Conservation (phyloP, 2,329 filamentous ascomycete genomes). For the Aspergillus latus region DNA sequence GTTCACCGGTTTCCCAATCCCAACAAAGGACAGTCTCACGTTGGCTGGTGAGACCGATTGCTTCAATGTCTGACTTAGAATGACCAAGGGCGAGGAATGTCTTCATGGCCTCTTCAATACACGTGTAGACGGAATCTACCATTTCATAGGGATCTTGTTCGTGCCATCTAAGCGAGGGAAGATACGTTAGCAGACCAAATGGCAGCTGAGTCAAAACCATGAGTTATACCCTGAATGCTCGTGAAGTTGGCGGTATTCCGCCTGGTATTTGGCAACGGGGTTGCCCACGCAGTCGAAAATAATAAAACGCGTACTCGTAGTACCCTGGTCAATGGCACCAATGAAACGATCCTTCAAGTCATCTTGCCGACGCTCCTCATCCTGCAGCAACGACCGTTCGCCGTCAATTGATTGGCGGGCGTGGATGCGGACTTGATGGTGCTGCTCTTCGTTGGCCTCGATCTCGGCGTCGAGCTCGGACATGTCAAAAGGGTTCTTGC, state of each 20-base stretch:
- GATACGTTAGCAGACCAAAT: background rate
- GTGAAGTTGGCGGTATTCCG: slow-evolving; percentile 82
- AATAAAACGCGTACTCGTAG: slow-evolving; percentile 83
- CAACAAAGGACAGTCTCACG: slow-evolving; percentile 84
- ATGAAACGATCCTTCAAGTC: slow-evolving; percentile 59
- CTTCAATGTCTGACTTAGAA: slow-evolving; percentile 65
- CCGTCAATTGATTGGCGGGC: slow-evolving; percentile 35
- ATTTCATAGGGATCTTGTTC: slow-evolving; percentile 83
- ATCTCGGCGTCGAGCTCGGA: slow-evolving; percentile 26
- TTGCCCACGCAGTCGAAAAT: slow-evolving; percentile 81
- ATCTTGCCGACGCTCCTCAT: slow-evolving; percentile 31
- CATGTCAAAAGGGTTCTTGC: slow-evolving; percentile 36
- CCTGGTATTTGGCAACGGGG: slow-evolving; percentile 78
- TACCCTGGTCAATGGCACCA: slow-evolving; percentile 87
- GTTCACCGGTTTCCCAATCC: slow-evolving; percentile 77
- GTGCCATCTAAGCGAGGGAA: slow-evolving; percentile 65
- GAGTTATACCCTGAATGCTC: slow-evolving; percentile 74
- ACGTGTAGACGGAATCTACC: slow-evolving; percentile 70
- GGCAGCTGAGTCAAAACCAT: background rate
- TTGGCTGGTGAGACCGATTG: slow-evolving; percentile 86
- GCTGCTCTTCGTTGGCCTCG: slow-evolving; percentile 19
- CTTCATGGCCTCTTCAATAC: slow-evolving; percentile 73
- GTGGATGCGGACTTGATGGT: slow-evolving; percentile 26
- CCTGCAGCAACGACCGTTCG: slow-evolving; percentile 36
- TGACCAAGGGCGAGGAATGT: slow-evolving; percentile 71